Base-by-base conservation (phyloP, 2,329 filamentous ascomycete genomes). In the Chaetomium strumarium region DNA sequence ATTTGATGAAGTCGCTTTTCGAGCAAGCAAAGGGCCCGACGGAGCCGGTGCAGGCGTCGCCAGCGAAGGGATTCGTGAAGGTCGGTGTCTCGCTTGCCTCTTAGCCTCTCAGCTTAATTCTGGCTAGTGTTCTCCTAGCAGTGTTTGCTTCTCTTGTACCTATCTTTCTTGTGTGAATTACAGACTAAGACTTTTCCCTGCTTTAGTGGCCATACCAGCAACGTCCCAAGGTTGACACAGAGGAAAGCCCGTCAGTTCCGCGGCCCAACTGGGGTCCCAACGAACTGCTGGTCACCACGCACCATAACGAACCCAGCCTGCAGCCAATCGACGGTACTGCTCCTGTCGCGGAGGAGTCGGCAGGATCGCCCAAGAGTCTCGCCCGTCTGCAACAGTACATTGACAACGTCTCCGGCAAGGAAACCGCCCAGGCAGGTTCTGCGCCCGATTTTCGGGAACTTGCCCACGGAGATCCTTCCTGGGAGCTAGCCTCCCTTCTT, bases 1-100 rank as follows among this genome's bases (percentile, higher is more conserved):
- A 96, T 73, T 75, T 96, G 67, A 96, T 96, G 90, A 92, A 95
- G 67, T 95, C 90, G 44, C 75, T 96, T 51, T 96, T 95, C 70
- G 86, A 88, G 67, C 81, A 86, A 70, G 78, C 83, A 58, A 83
- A 80, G 72, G 77, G 75, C 49, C 77, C 77, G 58, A 70, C 72
- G 49, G 75, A 79, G 63, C 79, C 76, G 62, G 67, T 76, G 50
- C 77, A 78, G 63, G 75, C 73, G 58, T 70, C 74, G 60, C 69
- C 76, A 55, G 72, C 75, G 62, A 82, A 82, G 72, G 86, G 88
- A 66, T 88, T 92, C 70, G 85, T 79, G 53, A 78, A 97, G 91
- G 93, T 97, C 83, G 86, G 92, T 92, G 71, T 75, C 63, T 66
- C 68, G 58, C 63, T 67, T 67, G 63, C 66, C 58, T 63, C 61